A percentile compares a stretch with the other conserved stretches of the same genome.
Conservation (phyloP, 352 stramenopile genomes). For the Thalassiosira livingstoniorum region DNA sequence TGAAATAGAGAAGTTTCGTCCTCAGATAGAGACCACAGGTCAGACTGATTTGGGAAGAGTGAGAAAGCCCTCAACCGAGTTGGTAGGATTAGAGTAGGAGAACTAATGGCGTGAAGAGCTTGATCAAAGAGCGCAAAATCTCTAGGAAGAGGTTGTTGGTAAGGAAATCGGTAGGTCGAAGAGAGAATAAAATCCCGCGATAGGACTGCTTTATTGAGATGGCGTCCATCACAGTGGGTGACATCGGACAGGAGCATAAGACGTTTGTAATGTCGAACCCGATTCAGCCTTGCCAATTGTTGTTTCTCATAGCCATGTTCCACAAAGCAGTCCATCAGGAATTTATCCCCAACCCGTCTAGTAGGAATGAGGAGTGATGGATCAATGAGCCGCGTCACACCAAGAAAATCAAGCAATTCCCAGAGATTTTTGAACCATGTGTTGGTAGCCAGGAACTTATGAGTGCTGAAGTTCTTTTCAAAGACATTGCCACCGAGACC, state of each 20-base stretch:
- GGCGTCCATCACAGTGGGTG: conserved; percentile 1
- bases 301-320: neutral
- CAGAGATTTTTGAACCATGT: too few species aligned
- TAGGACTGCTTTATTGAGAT: too few species aligned
- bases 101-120: too few species aligned
- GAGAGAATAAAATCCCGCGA: too few species aligned
- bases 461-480: neutral
- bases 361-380: neutral
- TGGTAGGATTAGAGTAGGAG: too few species aligned
- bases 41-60: too few species aligned
- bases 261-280: neutral
- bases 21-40: too few species aligned
- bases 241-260: neutral
- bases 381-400: neutral
- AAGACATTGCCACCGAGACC: neutral
- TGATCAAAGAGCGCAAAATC: too few species aligned
- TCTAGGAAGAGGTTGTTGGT: too few species aligned
- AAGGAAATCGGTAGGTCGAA: too few species aligned
- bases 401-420: neutral
- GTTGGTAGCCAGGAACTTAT: neutral
- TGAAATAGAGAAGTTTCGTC: too few species aligned
- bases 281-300: neutral
- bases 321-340: neutral
- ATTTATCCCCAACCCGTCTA: neutral
- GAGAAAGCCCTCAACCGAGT: too few species aligned